These are phyloP conservation scores for Mycosarcoma mackinlayi DNA, from an alignment of 1,284 basidiomycete genomes.

Conservation along the genomic window DNA sequence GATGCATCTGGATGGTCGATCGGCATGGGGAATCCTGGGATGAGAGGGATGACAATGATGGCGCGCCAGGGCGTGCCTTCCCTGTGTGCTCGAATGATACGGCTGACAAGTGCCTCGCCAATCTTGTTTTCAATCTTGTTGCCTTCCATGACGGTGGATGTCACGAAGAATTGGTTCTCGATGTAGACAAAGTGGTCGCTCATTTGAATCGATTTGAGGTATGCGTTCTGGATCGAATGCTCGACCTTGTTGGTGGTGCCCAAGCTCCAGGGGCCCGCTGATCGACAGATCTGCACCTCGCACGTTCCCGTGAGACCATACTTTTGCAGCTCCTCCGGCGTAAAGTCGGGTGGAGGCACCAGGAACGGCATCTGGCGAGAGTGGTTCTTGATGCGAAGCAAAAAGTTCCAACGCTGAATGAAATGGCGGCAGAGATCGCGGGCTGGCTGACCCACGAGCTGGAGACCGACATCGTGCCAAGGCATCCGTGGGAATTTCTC, in stretches of 20 bases:
- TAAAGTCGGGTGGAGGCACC: constrained; percentile 92
- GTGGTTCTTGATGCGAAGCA: constrained; percentile 76
- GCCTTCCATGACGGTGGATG: constrained; percentile 89
- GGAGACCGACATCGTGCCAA: constrained; percentile 97
- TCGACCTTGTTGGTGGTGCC: constrained; percentile 87
- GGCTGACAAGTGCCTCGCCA: constrained; percentile 90
- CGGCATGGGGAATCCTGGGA: constrained; percentile 93
- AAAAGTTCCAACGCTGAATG: constrained; percentile 78
- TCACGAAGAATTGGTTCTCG: constrained; percentile 99
- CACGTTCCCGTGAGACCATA: constrained; percentile 93
- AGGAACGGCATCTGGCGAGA: constrained; percentile 91
- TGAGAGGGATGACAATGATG: constrained; percentile 88
- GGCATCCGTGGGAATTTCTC: constrained; percentile 92
- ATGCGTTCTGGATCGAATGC: constrained; percentile 94
- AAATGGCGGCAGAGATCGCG: constrained; percentile 96
- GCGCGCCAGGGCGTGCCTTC: constrained; percentile 88
- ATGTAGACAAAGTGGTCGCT: constrained; percentile 79
- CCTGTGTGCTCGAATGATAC: constrained; percentile 88
- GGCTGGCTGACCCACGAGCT: constrained; percentile 95
- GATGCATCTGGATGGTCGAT: constrained; percentile 92
- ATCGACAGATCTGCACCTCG: constrained; percentile 95
- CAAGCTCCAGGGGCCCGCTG: constrained; percentile 94
- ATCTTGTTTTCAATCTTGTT: constrained; percentile 91
- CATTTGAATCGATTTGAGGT: constrained; percentile 88
- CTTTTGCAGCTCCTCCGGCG: constrained; percentile 79